Evolutionary conservation across 2,329 filamentous ascomycete genomes (phyloP).

Genomic region (Didymella lethalis): DNA sequence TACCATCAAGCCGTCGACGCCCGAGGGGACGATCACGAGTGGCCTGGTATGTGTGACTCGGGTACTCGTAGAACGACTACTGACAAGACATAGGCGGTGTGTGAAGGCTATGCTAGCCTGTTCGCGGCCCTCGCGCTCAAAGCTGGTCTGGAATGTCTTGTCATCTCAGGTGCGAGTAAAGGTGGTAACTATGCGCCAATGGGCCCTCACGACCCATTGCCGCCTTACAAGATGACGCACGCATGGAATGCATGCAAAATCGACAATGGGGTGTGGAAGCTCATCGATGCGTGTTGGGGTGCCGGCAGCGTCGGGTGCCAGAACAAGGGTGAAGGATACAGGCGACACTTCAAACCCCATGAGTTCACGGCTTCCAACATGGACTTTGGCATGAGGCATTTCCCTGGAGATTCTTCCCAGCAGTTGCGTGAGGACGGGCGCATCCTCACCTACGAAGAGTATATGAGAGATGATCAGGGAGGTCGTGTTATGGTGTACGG

Average conservation of each 20-base stretch:
- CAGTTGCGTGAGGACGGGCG: slow-evolving; percentile 80
- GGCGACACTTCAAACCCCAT: slow-evolving; percentile 68
- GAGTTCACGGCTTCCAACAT: slow-evolving; percentile 73
- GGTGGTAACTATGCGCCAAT: slow-evolving; percentile 76
- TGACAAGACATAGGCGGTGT: slow-evolving; percentile 68
- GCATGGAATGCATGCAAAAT: slow-evolving; percentile 95
- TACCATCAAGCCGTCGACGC: slow-evolving; percentile 70
- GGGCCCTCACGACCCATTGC: slow-evolving; percentile 69
- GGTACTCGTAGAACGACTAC: not conserved
- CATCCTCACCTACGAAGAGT: slow-evolving; percentile 79
- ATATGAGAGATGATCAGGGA: slow-evolving; percentile 67
- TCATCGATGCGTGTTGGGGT: slow-evolving; percentile 93
- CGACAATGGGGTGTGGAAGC: slow-evolving; percentile 87
- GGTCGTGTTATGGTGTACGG: slow-evolving; percentile 58
- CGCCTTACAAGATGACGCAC: slow-evolving; percentile 71
- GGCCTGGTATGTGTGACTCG: slow-evolving; percentile 61
- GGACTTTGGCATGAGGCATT: slow-evolving; percentile 82
- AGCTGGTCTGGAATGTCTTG: slow-evolving; percentile 78
- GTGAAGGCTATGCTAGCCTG: slow-evolving; percentile 86
- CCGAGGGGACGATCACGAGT: slow-evolving; percentile 74
- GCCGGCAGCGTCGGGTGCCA: slow-evolving; percentile 69
- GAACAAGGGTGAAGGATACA: slow-evolving; percentile 59
- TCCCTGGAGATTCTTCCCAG: slow-evolving; percentile 70
- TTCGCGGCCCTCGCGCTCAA: slow-evolving; percentile 80
- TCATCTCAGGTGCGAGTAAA: slow-evolving; percentile 83